A percentile compares a stretch with the other conserved stretches of the same genome.
These are phyloP conservation scores for Aspergillus ochraceus DNA, from an alignment of 2,329 filamentous ascomycete species.

Conservation along the genomic window DNA sequence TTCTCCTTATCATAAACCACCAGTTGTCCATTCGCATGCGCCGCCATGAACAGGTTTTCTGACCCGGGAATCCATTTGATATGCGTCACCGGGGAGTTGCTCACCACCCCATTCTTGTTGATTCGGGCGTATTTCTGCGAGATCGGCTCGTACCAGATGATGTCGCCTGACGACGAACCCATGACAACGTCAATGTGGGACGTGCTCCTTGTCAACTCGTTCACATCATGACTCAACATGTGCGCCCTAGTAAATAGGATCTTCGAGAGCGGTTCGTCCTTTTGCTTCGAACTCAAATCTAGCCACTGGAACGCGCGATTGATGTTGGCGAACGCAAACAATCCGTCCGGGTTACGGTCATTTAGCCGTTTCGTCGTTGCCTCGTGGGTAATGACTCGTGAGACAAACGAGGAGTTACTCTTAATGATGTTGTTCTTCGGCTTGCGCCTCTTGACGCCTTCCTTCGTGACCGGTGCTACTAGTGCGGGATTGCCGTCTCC, in stretches of 20 bases:
- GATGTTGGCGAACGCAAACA: conserved; percentile 93
- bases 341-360: conserved; percentile 74
- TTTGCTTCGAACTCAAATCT: conserved; percentile 68
- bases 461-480: conserved; percentile 63
- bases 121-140: conserved; percentile 92
- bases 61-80: conserved; percentile 94
- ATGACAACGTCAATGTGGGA: conserved; percentile 88
- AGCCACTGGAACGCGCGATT: conserved; percentile 97
- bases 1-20: conserved; percentile 98
- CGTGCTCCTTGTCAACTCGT: conserved; percentile 73
- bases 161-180: conserved; percentile 94
- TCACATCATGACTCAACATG: conserved; percentile 91
- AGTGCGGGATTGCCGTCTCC: conserved; percentile 82
- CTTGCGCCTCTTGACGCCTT: conserved; percentile 73
- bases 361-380: conserved; percentile 72
- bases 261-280: conserved; percentile 90
- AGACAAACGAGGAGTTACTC: conserved; percentile 98
- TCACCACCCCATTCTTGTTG: conserved; percentile 96
- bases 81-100: conserved; percentile 77
- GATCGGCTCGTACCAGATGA: conserved; percentile 98
- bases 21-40: conserved; percentile 86
- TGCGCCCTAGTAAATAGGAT: conserved; percentile 97
- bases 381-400: conserved; percentile 91
- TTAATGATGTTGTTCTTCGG: conserved; percentile 98
- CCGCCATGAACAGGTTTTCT: conserved; percentile 87